phyloP scores from a whole-genome alignment of 1,139 yeast genomes.

The Taiozyma sp. region DNA sequence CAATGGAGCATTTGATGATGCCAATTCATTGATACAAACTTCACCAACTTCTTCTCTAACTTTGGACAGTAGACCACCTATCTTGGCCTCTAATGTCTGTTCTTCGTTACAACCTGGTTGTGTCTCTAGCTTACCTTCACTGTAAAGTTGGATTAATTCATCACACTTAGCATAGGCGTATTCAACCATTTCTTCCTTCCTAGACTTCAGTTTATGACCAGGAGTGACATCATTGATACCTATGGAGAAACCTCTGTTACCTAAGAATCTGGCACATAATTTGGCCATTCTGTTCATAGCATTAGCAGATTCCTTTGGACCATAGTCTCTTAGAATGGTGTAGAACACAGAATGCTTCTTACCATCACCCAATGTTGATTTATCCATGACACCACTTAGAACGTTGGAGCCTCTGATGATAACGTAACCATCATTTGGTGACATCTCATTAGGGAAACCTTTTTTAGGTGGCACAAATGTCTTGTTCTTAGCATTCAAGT shows the following conservation, averaged over 20 bases:
- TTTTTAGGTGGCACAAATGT: slow-evolving; percentile 74
- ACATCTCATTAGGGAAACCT: slow-evolving; percentile 83
- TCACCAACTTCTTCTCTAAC: slow-evolving; percentile 99
- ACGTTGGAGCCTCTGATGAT: slow-evolving; percentile 86
- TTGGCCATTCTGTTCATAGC: slow-evolving; percentile 99
- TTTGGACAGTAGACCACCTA: slow-evolving; percentile 91
- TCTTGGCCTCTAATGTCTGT: slow-evolving; percentile 95
- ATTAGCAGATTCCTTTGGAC: slow-evolving; percentile 88
- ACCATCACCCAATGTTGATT: slow-evolving; percentile 94
- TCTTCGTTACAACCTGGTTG: slow-evolving; percentile 99
- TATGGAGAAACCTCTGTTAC: slow-evolving; percentile 93
- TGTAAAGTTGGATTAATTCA: slow-evolving; percentile 73
- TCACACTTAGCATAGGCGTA: slow-evolving; percentile 90
- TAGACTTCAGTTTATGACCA: slow-evolving; percentile 64
- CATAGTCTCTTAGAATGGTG: slow-evolving; percentile 90
- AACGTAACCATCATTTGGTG: slow-evolving; percentile 94
- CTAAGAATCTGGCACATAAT: slow-evolving; percentile 89
- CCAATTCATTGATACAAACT: slow-evolving; percentile 89
- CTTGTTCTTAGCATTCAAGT: slow-evolving; percentile 91
- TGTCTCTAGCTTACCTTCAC: slow-evolving; percentile 87
- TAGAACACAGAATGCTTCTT: slow-evolving; percentile 96
- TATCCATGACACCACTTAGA: slow-evolving; percentile 94
- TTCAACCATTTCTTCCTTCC: slow-evolving; percentile 87
- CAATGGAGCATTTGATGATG: slow-evolving; percentile 88
- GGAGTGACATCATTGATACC: slow-evolving; percentile 99